These are phyloP conservation scores for Paraphoma chrysanthemicola DNA, from an alignment of 2,329 filamentous ascomycete species.

Conservation along the genomic window DNA sequence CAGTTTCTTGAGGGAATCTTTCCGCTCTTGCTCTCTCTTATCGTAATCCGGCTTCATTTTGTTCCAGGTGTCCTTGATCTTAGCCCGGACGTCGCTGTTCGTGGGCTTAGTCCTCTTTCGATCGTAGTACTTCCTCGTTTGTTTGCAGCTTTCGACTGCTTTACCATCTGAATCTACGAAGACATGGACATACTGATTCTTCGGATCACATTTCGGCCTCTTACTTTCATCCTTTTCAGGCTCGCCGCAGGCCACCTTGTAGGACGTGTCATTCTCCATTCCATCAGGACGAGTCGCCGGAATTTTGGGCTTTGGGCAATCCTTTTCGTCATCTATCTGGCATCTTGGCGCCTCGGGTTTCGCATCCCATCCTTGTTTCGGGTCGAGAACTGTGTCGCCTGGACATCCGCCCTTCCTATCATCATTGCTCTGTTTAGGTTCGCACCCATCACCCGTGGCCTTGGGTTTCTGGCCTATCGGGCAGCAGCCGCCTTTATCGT, in stretches of 20 bases:
- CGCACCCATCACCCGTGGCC: constrained; percentile 6
- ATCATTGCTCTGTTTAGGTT: constrained; percentile 1
- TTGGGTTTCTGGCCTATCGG: constrained; percentile 22
- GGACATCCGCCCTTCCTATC: constrained; percentile 9
- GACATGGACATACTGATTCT: constrained; percentile 3
- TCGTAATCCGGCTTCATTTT: constrained; percentile 8
- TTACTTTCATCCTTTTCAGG: constrained; percentile 2
- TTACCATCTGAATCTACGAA: constrained; percentile 6
- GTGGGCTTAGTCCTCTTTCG: constrained; percentile 2
- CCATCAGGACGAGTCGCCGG: constrained; percentile 7
- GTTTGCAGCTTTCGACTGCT: constrained; percentile 2
- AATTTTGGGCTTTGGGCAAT: constrained; percentile 8
- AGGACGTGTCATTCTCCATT: constrained; percentile 2
- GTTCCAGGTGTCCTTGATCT: constrained; percentile 5
- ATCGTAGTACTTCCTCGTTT: constrained; percentile 10
- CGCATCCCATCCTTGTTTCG: constrained; percentile 8
- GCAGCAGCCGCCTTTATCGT: constrained; percentile 17
- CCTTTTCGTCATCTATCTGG: constrained; percentile 11
- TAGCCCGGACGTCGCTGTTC: constrained; percentile 1
- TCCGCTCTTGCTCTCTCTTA: constrained; percentile 4
- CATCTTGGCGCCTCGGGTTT: constrained; percentile 3
- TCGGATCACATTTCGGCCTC: constrained; percentile 6
- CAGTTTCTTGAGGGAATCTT: constrained; percentile 4
- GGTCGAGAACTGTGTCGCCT: constrained; percentile 6
- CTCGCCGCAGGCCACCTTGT: constrained; percentile 5